Evolutionary conservation across 768 basidiomycete species (phyloP).

Genomic region (Krasilnikovozyma curviuscula): DNA sequence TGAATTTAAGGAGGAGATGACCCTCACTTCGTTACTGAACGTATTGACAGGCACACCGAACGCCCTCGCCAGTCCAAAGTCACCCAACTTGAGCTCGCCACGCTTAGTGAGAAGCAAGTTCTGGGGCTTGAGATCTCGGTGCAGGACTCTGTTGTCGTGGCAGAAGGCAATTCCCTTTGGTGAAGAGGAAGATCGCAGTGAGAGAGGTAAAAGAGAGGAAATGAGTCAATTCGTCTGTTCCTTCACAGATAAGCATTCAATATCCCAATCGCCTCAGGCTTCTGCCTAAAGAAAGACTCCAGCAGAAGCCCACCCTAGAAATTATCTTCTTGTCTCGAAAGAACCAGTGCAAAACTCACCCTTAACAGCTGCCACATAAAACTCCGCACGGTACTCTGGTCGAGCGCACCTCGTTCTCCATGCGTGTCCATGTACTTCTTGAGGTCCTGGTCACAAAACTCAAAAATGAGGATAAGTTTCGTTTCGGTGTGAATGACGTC

Average conservation of each 20-base stretch:
- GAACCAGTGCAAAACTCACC: background rate
- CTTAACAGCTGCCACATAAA: conserved; percentile 88
- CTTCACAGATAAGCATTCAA: no score
- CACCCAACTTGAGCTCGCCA: conserved; percentile 88
- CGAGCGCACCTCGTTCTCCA: conserved; percentile 61
- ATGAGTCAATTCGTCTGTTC: background rate
- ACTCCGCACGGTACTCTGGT: conserved; percentile 59
- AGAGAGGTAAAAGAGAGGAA: background rate
- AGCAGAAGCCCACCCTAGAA: no score
- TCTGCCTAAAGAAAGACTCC: background rate
- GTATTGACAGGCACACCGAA: conserved; percentile 99
- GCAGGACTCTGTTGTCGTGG: conserved; percentile 93
- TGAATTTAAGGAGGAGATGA: background rate
- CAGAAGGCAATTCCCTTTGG: conserved; percentile 91
- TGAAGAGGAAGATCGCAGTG: background rate
- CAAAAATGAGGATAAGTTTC: conserved; percentile 93
- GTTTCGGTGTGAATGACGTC: conserved; percentile 98
- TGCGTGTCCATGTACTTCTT: conserved; percentile 99
- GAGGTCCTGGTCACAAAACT: conserved; percentile 93
- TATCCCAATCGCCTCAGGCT: no score
- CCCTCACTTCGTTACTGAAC: conserved; percentile 76
- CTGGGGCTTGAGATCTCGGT: conserved; percentile 95
- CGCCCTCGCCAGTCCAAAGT: conserved; percentile 91
- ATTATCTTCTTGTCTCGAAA: no score
- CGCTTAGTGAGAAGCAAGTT: conserved; percentile 94